phyloP scores from a whole-genome alignment of 805 yeast genomes.

The Sugiyamaella americana region DNA sequence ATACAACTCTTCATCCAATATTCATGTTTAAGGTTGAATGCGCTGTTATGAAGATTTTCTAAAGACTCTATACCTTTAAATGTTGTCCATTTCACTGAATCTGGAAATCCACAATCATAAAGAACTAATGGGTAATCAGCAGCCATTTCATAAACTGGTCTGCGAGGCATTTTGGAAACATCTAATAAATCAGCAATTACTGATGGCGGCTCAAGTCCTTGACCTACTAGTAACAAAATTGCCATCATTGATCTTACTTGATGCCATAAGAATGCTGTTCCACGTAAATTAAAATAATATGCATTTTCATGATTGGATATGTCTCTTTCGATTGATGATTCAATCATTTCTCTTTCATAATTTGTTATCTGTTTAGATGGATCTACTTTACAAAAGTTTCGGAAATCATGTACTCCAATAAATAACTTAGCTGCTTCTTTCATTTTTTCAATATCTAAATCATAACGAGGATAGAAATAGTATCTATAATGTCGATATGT shows the following conservation, averaged over 20 bases:
- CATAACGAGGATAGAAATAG: constrained; percentile 42
- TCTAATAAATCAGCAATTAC: constrained; percentile 57
- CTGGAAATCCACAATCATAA: constrained; percentile 74
- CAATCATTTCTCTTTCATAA: constrained; percentile 56
- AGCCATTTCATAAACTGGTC: constrained; percentile 85
- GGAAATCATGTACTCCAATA: constrained; percentile 78
- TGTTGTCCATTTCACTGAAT: constrained; percentile 56
- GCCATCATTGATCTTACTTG: constrained; percentile 97
- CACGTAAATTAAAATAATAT: constrained; percentile 69
- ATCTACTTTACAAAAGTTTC: constrained; percentile 92
- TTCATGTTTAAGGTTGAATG: constrained; percentile 47
- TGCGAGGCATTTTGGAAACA: constrained; percentile 47
- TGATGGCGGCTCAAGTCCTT: constrained; percentile 55
- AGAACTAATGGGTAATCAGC: constrained; percentile 80
- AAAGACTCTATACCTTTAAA: constrained; percentile 11
- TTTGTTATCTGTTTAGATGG: constrained; percentile 89
- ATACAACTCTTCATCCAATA: constrained; percentile 52
- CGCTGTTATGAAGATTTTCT: constrained; percentile 18
- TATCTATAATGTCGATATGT: constrained; percentile 80
- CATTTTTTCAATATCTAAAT: constrained; percentile 64
- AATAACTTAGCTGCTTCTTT: constrained; percentile 53
- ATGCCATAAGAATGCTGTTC: constrained; percentile 94
- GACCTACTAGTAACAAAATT: constrained; percentile 72
- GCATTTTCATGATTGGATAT: constrained; percentile 13
- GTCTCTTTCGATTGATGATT: constrained; percentile 42